These are phyloP conservation scores for Musa schizocarpa DNA, from an alignment of 176 grass and related monocot genomes.

Conservation along the genomic window DNA sequence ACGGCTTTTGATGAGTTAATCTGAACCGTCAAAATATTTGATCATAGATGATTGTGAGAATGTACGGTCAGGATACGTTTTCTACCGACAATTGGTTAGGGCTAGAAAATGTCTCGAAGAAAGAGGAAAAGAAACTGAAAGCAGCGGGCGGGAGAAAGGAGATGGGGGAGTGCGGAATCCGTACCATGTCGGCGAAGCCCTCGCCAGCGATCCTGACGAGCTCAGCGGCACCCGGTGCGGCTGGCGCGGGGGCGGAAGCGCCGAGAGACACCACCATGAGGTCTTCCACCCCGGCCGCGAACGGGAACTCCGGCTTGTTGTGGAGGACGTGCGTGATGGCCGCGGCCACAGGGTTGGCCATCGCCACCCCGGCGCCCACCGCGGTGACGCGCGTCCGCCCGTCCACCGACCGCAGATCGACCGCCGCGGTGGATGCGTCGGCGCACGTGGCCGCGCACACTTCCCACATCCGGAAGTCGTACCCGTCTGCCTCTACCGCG, in stretches of 20 bases:
- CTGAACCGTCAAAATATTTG: neutral
- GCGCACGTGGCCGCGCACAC: constrained; percentile 85
- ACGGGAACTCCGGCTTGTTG: neutral
- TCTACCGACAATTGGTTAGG: neutral
- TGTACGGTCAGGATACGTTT: neutral
- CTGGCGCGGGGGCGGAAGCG: constrained; percentile 12
- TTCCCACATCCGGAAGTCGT: constrained; percentile 67
- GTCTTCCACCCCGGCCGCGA: constrained; percentile 33
- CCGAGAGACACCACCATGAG: constrained; percentile 79
- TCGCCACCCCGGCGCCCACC: neutral
- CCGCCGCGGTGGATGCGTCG: constrained; percentile 16
- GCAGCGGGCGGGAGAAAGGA: constrained; percentile 5
- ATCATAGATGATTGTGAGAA: neutral
- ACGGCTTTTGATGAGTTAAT: neutral
- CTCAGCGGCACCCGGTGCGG: constrained; percentile 28
- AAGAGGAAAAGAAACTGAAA: neutral
- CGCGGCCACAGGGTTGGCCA: neutral
- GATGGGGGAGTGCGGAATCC: neutral
- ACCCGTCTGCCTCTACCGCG: constrained; percentile 53
- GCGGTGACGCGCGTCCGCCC: neutral
- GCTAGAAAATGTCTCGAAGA: neutral
- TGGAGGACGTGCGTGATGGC: neutral
- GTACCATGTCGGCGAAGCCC: constrained; percentile 73
- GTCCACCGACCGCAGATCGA: constrained; percentile 19
- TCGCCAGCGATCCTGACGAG: constrained; percentile 68